Evolutionary conservation across 2,329 filamentous ascomycete species (phyloP), one percentile per base, ranked within the genome.

Genomic region (Fusarium pseudonygamai): DNA sequence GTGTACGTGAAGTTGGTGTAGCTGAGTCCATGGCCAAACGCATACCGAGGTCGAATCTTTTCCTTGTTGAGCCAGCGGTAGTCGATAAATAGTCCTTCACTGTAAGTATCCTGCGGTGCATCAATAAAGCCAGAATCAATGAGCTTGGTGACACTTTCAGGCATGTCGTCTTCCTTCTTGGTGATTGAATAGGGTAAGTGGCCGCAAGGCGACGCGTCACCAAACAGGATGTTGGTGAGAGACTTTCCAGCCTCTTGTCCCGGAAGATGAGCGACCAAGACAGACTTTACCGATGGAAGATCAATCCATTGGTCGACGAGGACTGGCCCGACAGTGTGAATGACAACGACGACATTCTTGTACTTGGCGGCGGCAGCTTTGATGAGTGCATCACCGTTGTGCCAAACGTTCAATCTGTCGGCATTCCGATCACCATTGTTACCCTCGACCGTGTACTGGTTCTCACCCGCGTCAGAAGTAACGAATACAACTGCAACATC

Each of bases 171-270:
- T 60, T 85, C 83, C 2, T 86, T 86, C 79, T 91, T 93, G 13
- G 93, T 94, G 47, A 97, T 92, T 0, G 94, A 97, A 82, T 97
- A 98, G 0, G 95, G 95, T 4, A 98, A 84, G 63, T 93, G 92
- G n/a, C 95, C 95, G 57, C 90, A 94, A 3, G 87, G 87, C 28
- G 94, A 96, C 22, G 91, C 87, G 30, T 92, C 88, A 12, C 95
- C 95, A 65, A 96, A 93, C 4, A 97, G 84, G 3, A 97, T 87
- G 74, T 97, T 93, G 4, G 90, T 89, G 11, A 98, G 86, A 0
- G 95, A 93, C 69, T 93, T 92, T 14, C 95, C 95, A 46, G 93
- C 95, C 80, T 97, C 95, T 79, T 97, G 91, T 3, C 95, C 94
- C 0, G 95, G 95, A 3, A 97, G 85, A 76, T 97, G 93, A n/a